Conservation (phyloP, 768 basidiomycete species). For the Peribolospora baueri region DNA sequence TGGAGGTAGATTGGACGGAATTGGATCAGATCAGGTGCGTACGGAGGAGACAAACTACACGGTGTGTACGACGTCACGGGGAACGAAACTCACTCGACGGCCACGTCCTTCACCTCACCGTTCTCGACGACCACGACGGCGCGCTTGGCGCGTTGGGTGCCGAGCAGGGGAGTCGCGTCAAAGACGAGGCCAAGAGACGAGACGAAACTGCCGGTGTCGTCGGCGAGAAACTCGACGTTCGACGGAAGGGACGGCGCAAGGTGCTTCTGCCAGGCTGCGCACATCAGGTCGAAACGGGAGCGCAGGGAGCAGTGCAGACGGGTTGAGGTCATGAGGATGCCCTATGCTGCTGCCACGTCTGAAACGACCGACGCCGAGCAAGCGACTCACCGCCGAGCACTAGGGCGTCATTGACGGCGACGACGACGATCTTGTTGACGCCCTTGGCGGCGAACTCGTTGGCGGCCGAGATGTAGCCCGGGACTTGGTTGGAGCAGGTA, state of each 20-base stretch:
- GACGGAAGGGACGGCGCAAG: background rate
- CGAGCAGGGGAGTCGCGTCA: slow-evolving; percentile 38
- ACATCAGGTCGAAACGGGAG: slow-evolving; percentile 1
- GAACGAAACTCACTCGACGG: too few relatives aligned
- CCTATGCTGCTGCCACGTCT: background rate
- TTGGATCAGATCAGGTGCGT: too few relatives aligned
- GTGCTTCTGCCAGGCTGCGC: slow-evolving; percentile 21
- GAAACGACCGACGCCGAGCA: background rate
- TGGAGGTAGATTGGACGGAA: too few relatives aligned
- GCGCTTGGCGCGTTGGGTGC: slow-evolving; percentile 42
- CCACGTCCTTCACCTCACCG: slow-evolving; percentile 30
- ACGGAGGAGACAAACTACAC: too few relatives aligned
- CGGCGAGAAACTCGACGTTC: slow-evolving; percentile 22
- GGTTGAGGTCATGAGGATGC: background rate
- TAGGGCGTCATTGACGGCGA: slow-evolving; percentile 58
- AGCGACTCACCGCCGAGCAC: slow-evolving; percentile 23
- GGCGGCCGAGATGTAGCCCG: slow-evolving; percentile 36
- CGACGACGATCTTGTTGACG: slow-evolving; percentile 34
- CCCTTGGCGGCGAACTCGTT: slow-evolving; percentile 55
- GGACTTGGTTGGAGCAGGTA: slow-evolving; percentile 40
- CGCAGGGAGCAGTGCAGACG: background rate
- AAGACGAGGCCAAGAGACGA: slow-evolving; percentile 34
- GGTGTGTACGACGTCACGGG: too few relatives aligned
- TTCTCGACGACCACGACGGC: slow-evolving; percentile 45
- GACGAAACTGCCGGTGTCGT: slow-evolving; percentile 39